phyloP scores from a whole-genome alignment of 2,329 filamentous ascomycete species.

The Aspergillus bombycis region DNA sequence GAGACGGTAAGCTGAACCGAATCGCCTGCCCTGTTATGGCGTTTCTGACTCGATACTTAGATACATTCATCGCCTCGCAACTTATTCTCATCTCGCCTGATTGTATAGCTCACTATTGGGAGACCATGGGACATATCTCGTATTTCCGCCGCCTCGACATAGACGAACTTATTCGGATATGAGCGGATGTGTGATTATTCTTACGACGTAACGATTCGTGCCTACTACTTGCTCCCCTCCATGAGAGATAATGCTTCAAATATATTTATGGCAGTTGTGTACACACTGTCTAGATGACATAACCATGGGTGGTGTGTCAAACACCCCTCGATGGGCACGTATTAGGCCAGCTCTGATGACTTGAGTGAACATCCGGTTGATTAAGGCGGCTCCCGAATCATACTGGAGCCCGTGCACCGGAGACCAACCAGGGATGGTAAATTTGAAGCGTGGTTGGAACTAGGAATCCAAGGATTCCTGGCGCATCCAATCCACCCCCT shows the following conservation, averaged over 20 bases:
- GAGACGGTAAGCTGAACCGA: conserved; percentile 62
- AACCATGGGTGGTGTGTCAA: not conserved
- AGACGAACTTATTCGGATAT: conserved; percentile 40
- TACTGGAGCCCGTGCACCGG: not conserved
- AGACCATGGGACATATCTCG: conserved; percentile 52
- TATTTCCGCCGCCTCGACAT: conserved; percentile 50
- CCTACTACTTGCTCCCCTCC: not conserved
- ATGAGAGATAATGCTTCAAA: conserved; percentile 1
- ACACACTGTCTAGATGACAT: not conserved
- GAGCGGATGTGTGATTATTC: conserved; percentile 5
- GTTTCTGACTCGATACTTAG: conserved; percentile 23
- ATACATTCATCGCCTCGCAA: conserved; percentile 69
- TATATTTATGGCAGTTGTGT: conserved; percentile 8
- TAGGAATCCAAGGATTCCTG: not conserved
- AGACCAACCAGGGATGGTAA: not conserved
- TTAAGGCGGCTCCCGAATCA: not conserved
- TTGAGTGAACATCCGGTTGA: not conserved
- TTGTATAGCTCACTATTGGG: conserved; percentile 80
- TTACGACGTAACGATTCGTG: conserved; percentile 17
- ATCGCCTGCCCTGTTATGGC: not conserved
- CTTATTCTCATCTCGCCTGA: conserved; percentile 79
- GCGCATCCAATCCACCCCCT: too few species aligned
- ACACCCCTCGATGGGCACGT: not conserved
- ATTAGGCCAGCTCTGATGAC: not conserved
- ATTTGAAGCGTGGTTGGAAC: not conserved